These are phyloP conservation scores for Paecilomyces formosus DNA, from an alignment of 2,329 filamentous ascomycete genomes.

Conservation along the genomic window DNA sequence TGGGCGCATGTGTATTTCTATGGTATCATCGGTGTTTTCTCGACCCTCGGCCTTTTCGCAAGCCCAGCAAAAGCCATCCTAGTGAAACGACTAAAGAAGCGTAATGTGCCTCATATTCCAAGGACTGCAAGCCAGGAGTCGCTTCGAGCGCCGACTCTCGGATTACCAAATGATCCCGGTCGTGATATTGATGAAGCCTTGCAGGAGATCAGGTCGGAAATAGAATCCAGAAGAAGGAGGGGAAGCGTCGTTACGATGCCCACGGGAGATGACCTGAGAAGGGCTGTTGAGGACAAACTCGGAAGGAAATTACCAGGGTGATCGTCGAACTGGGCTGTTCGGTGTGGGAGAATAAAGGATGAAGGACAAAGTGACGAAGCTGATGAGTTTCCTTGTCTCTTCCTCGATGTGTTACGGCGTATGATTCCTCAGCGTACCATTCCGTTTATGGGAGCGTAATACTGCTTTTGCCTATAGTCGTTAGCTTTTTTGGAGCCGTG, in stretches of 20 bases:
- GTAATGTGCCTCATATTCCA: constrained; percentile 32
- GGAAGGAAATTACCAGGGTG: constrained; percentile 33
- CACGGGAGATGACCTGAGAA: constrained; percentile 44
- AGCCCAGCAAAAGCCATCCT: constrained; percentile 64
- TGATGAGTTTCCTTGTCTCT: neutral
- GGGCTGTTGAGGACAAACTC: constrained; percentile 43
- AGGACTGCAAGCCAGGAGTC: constrained; percentile 53
- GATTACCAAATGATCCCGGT: constrained; percentile 69
- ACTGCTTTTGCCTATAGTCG: neutral
- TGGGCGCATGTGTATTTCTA: constrained; percentile 92
- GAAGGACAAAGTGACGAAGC: neutral
- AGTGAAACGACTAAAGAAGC: constrained; percentile 51
- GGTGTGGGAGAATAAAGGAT: constrained; percentile 12
- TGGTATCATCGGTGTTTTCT: constrained; percentile 58
- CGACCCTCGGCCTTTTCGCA: constrained; percentile 66
- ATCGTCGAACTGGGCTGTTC: neutral
- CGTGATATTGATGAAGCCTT: constrained; percentile 72
- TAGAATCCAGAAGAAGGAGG: constrained; percentile 52
- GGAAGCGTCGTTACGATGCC: constrained; percentile 39
- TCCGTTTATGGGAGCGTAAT: neutral
- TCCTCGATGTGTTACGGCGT: neutral
- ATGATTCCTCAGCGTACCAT: neutral
- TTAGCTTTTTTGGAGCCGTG: neutral
- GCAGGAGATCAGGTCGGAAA: constrained; percentile 64
- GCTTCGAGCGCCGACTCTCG: constrained; percentile 60